These are phyloP conservation scores for Phytophthora europaea DNA, from an alignment of 352 stramenopile genomes.

Conservation along the genomic window DNA sequence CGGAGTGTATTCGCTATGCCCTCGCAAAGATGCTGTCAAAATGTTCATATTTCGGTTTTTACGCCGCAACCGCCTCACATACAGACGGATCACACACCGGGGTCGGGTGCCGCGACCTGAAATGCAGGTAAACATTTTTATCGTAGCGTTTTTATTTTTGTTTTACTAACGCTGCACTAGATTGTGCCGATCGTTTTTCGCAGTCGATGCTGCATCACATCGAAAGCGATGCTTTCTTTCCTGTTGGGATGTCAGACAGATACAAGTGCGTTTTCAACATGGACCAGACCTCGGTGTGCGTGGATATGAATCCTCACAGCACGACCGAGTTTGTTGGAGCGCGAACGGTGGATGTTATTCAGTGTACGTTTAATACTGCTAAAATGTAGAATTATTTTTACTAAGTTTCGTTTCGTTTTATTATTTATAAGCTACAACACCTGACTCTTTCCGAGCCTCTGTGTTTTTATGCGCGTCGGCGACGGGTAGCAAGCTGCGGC, in stretches of 20 bases:
- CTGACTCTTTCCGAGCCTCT: conserved; percentile 16
- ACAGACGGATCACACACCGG: no score
- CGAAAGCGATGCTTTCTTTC: neutral
- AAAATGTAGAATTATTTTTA: neutral
- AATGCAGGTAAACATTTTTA: neutral
- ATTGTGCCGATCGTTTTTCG: conserved; percentile 1
- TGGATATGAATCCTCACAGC: no score
- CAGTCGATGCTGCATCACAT: neutral
- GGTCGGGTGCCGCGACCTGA: no score
- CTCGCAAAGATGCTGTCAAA: no score
- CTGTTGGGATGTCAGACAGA: conserved; percentile 1
- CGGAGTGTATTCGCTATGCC: no score
- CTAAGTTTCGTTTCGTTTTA: neutral
- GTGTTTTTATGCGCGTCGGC: conserved; percentile 21
- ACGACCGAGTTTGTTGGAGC: conserved; percentile 23
- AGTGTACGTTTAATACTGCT: conserved; percentile 10
- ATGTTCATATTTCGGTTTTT: no score
- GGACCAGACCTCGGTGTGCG: no score
- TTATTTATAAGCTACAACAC: conserved; percentile 1
- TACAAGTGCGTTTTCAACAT: no score
- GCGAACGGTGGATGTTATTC: conserved; percentile 20
- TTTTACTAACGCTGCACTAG: neutral
- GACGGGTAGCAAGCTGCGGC: conserved; percentile 2
- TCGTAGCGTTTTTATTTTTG: neutral
- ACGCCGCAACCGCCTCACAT: no score